Evolutionary conservation across 2,329 filamentous ascomycete species (phyloP).

Genomic region (Fusarium sp.): DNA sequence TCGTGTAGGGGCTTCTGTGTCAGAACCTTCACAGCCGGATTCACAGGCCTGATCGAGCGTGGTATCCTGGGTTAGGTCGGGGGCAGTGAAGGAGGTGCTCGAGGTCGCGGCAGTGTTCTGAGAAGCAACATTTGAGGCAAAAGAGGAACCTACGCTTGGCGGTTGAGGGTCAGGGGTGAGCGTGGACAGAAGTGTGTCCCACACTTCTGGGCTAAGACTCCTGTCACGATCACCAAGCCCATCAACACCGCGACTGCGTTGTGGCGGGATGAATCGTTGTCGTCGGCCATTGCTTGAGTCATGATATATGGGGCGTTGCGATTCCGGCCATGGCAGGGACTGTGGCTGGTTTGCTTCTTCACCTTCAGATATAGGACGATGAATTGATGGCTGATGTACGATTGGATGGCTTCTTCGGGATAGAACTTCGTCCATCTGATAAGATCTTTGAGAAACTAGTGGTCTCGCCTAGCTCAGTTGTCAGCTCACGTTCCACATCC

Average conservation of each 20-base stretch:
- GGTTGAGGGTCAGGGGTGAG: slow-evolving; percentile 85
- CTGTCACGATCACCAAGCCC: slow-evolving; percentile 87
- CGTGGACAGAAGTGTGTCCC: slow-evolving; percentile 85
- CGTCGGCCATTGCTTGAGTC: neutral
- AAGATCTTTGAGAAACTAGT: neutral
- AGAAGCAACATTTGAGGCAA: slow-evolving; percentile 71
- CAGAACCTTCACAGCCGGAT: slow-evolving; percentile 68
- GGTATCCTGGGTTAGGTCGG: slow-evolving; percentile 53
- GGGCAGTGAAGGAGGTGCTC: slow-evolving; percentile 54
- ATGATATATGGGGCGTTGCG: neutral
- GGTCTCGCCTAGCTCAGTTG: slow-evolving; percentile 23
- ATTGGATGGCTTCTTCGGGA: slow-evolving; percentile 6
- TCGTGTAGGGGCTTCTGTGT: slow-evolving; percentile 64
- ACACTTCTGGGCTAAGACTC: slow-evolving; percentile 82
- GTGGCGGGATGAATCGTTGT: slow-evolving; percentile 13
- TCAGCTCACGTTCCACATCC: slow-evolving; percentile 8
- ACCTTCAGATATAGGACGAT: slow-evolving; percentile 5
- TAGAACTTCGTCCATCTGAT: slow-evolving; percentile 2
- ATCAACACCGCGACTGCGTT: slow-evolving; percentile 61
- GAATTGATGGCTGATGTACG: slow-evolving; percentile 7
- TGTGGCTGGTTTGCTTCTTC: slow-evolving; percentile 10
- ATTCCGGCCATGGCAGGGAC: neutral
- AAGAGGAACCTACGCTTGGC: slow-evolving; percentile 85
- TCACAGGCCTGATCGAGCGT: slow-evolving; percentile 61
- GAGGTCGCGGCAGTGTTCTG: slow-evolving; percentile 61